Evolutionary conservation across 768 basidiomycete species (phyloP).

Genomic region (Rubroboletus pulcherrimus): DNA sequence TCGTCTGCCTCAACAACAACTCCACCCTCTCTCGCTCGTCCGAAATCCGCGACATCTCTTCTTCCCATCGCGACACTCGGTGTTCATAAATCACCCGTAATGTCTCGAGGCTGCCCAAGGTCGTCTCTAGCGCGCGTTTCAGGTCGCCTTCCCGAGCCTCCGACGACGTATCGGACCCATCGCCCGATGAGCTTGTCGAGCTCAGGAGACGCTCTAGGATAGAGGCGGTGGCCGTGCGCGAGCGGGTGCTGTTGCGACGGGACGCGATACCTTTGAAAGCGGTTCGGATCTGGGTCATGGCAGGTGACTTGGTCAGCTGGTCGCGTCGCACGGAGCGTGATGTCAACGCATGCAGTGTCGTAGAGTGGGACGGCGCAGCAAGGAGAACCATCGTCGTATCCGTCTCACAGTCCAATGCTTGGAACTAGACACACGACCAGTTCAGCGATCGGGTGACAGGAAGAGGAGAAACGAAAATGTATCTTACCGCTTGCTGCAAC

Average conservation of each 20-base stretch:
- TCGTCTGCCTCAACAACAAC: conserved; percentile 59
- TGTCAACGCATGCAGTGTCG: conserved; percentile 57
- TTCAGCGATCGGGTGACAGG: not conserved
- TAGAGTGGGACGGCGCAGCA: conserved; percentile 71
- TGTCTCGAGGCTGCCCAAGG: conserved; percentile 60
- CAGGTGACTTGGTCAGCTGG: conserved; percentile 42
- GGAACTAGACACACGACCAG: conserved; percentile 48
- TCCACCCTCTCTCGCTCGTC: conserved; percentile 69
- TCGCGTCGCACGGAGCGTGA: conserved; percentile 70
- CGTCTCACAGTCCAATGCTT: conserved; percentile 74
- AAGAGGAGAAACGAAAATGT: not conserved
- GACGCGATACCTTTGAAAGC: conserved; percentile 59
- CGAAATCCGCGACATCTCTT: conserved; percentile 62
- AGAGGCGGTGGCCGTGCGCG: conserved; percentile 43
- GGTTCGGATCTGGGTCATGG: conserved; percentile 50
- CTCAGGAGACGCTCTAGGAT: conserved; percentile 43
- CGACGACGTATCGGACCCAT: conserved; percentile 50
- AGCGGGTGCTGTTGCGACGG: conserved; percentile 48
- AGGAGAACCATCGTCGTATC: conserved; percentile 74
- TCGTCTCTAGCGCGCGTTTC: conserved; percentile 62
- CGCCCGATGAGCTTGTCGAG: conserved; percentile 40
- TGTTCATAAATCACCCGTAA: conserved; percentile 65
- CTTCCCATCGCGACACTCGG: conserved; percentile 63
- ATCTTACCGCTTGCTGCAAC: conserved; percentile 63
- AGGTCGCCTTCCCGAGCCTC: conserved; percentile 61